Evolutionary conservation across 441 rosid species (phyloP).

Genomic region (Syzygium syzygioides): DNA sequence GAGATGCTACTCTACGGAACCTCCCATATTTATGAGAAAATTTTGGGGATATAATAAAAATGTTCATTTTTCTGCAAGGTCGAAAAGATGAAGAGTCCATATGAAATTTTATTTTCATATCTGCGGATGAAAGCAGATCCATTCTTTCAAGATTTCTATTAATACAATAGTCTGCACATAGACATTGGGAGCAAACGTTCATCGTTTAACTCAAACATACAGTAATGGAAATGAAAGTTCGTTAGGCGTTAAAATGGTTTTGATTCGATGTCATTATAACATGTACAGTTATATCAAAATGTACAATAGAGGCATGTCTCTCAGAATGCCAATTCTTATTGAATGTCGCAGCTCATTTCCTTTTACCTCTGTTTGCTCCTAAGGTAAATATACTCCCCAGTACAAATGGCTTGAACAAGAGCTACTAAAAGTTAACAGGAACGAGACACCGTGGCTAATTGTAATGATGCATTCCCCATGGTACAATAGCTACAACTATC

Average conservation of each 20-base stretch:
- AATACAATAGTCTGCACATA: neutral
- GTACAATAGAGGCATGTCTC: neutral
- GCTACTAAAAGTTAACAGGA: conserved; percentile 5
- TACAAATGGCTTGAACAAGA: conserved; percentile 3
- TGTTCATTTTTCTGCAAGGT: neutral
- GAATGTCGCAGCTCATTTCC: neutral
- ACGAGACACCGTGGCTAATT: conserved; percentile 5
- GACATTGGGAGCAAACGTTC: neutral
- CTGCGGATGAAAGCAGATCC: neutral
- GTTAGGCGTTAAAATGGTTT: neutral
- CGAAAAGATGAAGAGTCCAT: neutral
- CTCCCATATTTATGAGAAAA: neutral
- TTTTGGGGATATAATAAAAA: neutral
- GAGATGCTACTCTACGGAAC: neutral
- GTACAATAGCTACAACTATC: conserved; percentile 4
- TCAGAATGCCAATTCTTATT: neutral
- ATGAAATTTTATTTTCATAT: neutral
- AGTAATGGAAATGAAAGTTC: neutral
- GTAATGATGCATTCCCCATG: neutral
- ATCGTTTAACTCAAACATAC: neutral
- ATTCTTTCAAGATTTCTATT: neutral
- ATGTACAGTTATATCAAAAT: neutral
- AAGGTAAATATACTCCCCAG: conserved; percentile 69
- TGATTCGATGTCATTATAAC: neutral
- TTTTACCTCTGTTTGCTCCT: neutral